A percentile compares a stretch with the other conserved stretches of the same genome.
Conservation (phyloP, 306 rosid species). For the Prunus davidiana region DNA sequence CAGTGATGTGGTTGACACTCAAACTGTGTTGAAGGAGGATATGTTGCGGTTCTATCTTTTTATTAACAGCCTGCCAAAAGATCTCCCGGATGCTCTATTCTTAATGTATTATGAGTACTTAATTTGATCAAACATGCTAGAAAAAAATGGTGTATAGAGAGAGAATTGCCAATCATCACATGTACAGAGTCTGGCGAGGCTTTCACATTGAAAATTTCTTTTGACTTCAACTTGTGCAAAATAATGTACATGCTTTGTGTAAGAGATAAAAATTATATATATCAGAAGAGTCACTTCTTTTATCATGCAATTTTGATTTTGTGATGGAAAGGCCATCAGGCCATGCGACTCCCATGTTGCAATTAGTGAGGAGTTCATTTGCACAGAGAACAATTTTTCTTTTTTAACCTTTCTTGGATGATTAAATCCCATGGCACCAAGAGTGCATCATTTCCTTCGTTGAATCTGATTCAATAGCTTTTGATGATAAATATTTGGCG, state of each 20-base stretch:
- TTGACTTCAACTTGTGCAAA: conserved; percentile 1
- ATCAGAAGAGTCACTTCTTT: conserved; percentile 1
- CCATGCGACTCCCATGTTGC: no score
- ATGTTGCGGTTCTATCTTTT: conserved; percentile 51
- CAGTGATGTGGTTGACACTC: conserved; percentile 52
- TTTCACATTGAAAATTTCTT: conserved; percentile 15
- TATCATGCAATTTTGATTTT: neutral
- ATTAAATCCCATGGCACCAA: no score
- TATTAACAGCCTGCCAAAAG: conserved; percentile 61
- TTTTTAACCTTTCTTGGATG: no score
- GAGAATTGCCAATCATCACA: conserved; percentile 16
- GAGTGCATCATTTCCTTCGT: no score
- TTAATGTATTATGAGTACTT: conserved; percentile 60
- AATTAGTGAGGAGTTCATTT: no score
- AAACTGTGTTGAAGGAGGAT: conserved; percentile 56
- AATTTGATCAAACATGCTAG: conserved; percentile 28
- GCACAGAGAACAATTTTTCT: no score
- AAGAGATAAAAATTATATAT: conserved; percentile 10
- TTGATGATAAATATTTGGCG: neutral
- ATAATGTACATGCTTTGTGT: conserved; percentile 14
- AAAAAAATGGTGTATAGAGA: conserved; percentile 25
- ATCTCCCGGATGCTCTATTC: conserved; percentile 60
- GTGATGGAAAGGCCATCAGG: neutral
- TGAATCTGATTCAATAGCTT: neutral
- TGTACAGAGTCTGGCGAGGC: conserved; percentile 28